Evolutionary conservation across 331 rosid species (phyloP).

Genomic region (Erythrophleum ivorense): DNA sequence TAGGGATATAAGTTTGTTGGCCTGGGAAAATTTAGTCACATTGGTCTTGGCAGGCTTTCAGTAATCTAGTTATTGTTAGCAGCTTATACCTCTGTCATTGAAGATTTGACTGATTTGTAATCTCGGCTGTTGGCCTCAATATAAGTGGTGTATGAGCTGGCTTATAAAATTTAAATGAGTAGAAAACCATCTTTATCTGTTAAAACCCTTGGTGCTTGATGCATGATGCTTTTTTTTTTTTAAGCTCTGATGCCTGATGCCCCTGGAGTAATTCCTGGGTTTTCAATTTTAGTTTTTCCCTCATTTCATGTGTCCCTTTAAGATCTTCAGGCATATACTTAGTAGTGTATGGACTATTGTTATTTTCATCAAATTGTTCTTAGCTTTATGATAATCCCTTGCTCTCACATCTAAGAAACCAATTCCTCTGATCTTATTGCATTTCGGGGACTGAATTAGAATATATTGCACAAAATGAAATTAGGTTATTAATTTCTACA

Average conservation of each 20-base stretch:
- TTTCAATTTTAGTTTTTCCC: neutral
- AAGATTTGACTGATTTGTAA: constrained; percentile 4
- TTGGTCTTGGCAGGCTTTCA: neutral
- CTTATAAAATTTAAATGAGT: neutral
- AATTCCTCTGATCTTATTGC: neutral
- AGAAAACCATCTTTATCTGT: neutral
- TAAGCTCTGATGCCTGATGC: neutral
- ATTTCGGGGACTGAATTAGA: neutral
- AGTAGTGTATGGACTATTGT: neutral
- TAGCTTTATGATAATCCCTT: neutral
- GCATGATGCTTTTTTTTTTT: neutral
- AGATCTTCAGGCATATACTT: neutral
- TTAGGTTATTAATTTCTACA: neutral
- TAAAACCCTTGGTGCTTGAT: neutral
- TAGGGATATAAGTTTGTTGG: neutral
- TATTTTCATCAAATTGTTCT: neutral
- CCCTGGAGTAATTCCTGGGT: neutral
- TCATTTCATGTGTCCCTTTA: neutral
- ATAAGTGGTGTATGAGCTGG: neutral
- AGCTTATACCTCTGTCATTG: neutral
- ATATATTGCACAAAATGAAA: neutral
- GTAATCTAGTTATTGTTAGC: neutral
- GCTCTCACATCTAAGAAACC: neutral
- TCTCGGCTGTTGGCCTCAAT: neutral
- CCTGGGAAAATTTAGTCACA: neutral